A percentile compares a stretch with the other conserved stretches of the same genome.
Conservation (phyloP, 352 stramenopile genomes). For the Albugo candida region DNA sequence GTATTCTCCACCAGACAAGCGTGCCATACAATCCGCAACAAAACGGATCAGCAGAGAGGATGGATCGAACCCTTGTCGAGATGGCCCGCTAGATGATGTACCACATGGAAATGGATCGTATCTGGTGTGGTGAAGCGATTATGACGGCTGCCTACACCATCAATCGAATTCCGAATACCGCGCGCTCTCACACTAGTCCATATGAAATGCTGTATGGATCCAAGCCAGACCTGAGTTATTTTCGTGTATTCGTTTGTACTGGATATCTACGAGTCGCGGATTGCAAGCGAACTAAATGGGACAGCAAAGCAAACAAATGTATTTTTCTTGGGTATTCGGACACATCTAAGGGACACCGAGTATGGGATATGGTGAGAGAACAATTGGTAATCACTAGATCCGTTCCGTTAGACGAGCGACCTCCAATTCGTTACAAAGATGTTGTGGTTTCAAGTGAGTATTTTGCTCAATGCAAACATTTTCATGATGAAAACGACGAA, state of each 20-base stretch:
- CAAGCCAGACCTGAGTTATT: not conserved
- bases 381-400: too few relatives aligned
- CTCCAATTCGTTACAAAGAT: too few relatives aligned
- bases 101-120: conserved; percentile 1
- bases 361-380: conserved; percentile 2
- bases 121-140: conserved; percentile 8
- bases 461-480: too few relatives aligned
- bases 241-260: not conserved
- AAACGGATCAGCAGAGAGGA: conserved; percentile 8
- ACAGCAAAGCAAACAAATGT: not conserved
- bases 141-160: conserved; percentile 7
- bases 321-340: conserved; percentile 4
- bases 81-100: conserved; percentile 6
- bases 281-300: conserved; percentile 1
- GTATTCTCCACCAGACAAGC: conserved; percentile 8
- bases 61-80: conserved; percentile 10
- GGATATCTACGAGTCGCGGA: conserved; percentile 1
- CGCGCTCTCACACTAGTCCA: not conserved
- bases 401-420: too few relatives aligned
- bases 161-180: conserved; percentile 5
- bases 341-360: conserved; percentile 1
- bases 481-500: too few relatives aligned
- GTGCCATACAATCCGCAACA: conserved; percentile 5
- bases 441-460: too few relatives aligned
- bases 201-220: conserved; percentile 3